These are phyloP conservation scores for Ogataea salicorniae DNA, from an alignment of 805 yeast genomes.

Conservation along the genomic window DNA sequence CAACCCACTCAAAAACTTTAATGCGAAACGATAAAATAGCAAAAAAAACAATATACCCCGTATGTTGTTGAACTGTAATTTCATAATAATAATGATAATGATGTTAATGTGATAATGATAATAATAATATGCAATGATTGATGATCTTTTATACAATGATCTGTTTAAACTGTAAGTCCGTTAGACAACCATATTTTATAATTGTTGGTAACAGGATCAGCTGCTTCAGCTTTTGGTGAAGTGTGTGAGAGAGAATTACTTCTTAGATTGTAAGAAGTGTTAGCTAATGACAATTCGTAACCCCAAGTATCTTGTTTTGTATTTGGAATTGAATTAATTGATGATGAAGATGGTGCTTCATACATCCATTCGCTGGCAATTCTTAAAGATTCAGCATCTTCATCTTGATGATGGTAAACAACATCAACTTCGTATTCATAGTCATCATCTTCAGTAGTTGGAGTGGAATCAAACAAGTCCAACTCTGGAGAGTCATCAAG, in stretches of 20 bases:
- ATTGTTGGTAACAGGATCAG: neutral
- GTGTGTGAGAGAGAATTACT: neutral
- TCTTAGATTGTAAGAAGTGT: constrained; percentile 1
- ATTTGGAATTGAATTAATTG: neutral
- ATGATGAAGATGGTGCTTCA: neutral
- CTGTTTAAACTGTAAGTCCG: too few species aligned
- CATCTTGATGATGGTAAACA: constrained; percentile 2
- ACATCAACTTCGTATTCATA: constrained; percentile 12
- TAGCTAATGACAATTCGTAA: constrained; percentile 9
- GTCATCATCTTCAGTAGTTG: constrained; percentile 9
- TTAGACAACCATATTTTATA: neutral
- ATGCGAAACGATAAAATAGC: too few species aligned
- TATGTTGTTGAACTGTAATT: too few species aligned
- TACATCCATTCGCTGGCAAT: constrained; percentile 4
- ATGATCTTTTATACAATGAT: too few species aligned
- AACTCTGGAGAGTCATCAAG: constrained; percentile 13
- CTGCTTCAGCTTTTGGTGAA: neutral
- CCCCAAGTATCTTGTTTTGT: constrained; percentile 6
- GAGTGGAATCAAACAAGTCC: constrained; percentile 7
- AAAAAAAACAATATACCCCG: too few species aligned
- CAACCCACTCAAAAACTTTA: too few species aligned
- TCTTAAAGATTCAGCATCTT: constrained; percentile 3
- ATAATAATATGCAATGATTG: too few species aligned
- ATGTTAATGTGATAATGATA: too few species aligned
- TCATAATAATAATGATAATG: too few species aligned